Conservation (phyloP, 345 rosid genomes). For the Hevea brasiliensis region DNA sequence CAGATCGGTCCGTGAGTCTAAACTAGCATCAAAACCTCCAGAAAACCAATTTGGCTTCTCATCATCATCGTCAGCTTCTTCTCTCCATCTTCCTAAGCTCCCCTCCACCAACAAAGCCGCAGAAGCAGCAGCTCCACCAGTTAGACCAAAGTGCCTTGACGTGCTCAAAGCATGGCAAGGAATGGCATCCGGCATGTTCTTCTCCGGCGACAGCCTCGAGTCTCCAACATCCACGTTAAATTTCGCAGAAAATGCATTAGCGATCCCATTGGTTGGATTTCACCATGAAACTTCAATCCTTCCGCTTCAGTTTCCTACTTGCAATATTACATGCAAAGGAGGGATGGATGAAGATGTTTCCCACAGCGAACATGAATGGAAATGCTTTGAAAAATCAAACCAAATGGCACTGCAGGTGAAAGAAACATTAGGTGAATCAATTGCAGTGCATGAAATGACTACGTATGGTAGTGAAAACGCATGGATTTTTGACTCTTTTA, state of each 20-base stretch:
- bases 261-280: too few relatives aligned
- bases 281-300: too few relatives aligned
- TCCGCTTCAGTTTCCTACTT: too few relatives aligned
- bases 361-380: too few relatives aligned
- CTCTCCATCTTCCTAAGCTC: neutral
- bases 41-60: neutral
- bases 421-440: too few relatives aligned
- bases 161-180: neutral
- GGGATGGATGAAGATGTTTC: too few relatives aligned
- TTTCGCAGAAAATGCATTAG: slow-evolving; percentile 15
- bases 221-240: slow-evolving; percentile 38
- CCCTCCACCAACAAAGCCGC: neutral
- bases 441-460: too few relatives aligned
- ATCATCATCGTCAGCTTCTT: neutral
- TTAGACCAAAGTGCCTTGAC: neutral
- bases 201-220: slow-evolving; percentile 21
- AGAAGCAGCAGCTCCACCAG: neutral
- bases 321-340: too few relatives aligned
- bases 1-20: slow-evolving; percentile 46
- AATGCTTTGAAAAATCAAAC: too few relatives aligned
- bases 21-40: neutral
- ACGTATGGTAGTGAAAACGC: too few relatives aligned
- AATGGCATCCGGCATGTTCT: slow-evolving; percentile 32
- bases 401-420: too few relatives aligned
- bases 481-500: too few relatives aligned